These are phyloP conservation scores for Ceratocystis cacaofunesta DNA, from an alignment of 2,329 filamentous ascomycete genomes.

Conservation along the genomic window DNA sequence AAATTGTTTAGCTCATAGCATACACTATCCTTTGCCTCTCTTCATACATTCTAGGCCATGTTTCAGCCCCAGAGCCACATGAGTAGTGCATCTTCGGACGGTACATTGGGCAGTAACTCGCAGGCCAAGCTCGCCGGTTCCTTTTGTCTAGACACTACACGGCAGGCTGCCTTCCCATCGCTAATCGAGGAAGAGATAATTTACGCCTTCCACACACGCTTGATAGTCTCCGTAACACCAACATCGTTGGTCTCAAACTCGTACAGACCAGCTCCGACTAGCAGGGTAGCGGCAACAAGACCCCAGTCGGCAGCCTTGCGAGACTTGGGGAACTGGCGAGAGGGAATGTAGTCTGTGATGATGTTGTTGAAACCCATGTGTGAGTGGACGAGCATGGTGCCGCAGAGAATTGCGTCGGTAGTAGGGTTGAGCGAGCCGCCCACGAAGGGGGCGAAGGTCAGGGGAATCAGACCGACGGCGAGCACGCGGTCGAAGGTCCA, in stretches of 20 bases:
- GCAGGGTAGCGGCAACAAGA: slow-evolving; percentile 62
- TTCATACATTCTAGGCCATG: neutral
- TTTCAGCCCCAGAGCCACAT: neutral
- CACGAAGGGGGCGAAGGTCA: slow-evolving; percentile 83
- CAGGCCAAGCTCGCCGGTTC: neutral
- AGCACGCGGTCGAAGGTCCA: slow-evolving; percentile 91
- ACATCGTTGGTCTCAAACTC: slow-evolving; percentile 99
- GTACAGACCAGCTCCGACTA: slow-evolving; percentile 79
- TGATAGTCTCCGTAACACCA: slow-evolving; percentile 76
- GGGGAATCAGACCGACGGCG: slow-evolving; percentile 65
- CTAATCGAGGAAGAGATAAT: neutral
- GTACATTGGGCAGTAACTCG: neutral
- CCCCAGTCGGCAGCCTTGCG: slow-evolving; percentile 59
- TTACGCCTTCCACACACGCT: slow-evolving; percentile 76
- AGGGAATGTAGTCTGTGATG: slow-evolving; percentile 84
- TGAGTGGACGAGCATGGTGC: slow-evolving; percentile 73
- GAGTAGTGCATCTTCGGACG: neutral
- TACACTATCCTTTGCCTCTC: neutral
- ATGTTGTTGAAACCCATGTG: slow-evolving; percentile 89
- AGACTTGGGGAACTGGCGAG: slow-evolving; percentile 49
- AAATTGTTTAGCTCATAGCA: neutral
- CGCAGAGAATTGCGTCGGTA: slow-evolving; percentile 73
- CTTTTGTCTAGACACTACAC: neutral
- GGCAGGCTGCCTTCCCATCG: neutral
- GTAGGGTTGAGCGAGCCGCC: slow-evolving; percentile 80